Base-by-base conservation (phyloP, 345 rosid genomes). In the Euclidium syriacum region DNA sequence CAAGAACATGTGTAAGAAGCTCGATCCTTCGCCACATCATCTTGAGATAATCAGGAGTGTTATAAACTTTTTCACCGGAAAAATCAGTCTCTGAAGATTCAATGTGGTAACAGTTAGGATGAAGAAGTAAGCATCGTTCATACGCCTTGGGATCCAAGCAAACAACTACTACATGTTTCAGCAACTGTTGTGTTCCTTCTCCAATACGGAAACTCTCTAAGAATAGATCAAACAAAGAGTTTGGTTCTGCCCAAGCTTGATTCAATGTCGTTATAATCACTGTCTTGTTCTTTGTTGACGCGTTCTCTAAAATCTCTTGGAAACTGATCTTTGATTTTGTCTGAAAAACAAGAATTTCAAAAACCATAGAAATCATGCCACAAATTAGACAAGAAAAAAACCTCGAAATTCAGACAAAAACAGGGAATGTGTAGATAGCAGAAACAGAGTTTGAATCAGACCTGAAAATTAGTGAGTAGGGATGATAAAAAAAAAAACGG, bases 1-100 rank as follows among this genome's bases (percentile, higher is more conserved):
- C 39, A 27, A 88, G 90, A 54, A 88, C 71, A 17, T 67, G 33
- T 3, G 75, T 52, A 6, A 88, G 58, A 42, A 88, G 77, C 5
- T 78, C 73, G 57, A 85, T 83, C 56, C 92, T 62, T 1, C 68
- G 74, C 96, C 96, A 88, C 92, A 88, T 85, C 90, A 85, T 85
- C 42, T 82, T 68, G 11, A 85, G 65, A 74, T 85, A 85, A 42
- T 36, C 75, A 26, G 73, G 64, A 10, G 82, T 73, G 84, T 81
- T 88, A 73, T 78, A 88, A 49, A 54, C 64, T 18, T 83, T 85
- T 62, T 78, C 87, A 0, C 58, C 49, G 9, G 85, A 64, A 44
- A 77, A 81, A 69, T 83, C 76, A 29, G 61, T 46, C 10, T 78
- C 83, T 4, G 48, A 5, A 2, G 77, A 47, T 18, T 53, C 34